Conservation (phyloP, 345 rosid genomes). For the Eucalyptus polybractea region DNA sequence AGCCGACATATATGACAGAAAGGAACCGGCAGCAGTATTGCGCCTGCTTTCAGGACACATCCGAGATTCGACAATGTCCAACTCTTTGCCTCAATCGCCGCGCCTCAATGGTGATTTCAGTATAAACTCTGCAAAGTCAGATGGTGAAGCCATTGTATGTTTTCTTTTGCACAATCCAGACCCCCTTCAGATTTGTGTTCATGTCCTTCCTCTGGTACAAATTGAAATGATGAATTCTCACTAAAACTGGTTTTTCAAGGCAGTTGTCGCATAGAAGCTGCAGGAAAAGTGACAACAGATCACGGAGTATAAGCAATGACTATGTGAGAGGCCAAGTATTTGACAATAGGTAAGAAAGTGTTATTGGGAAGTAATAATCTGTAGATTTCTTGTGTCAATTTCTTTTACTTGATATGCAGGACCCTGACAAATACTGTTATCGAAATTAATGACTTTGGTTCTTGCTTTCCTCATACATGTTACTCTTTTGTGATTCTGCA, state of each 20-base stretch:
- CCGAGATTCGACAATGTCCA: constrained; percentile 1
- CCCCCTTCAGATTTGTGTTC: not conserved
- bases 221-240: not conserved
- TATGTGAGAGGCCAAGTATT: constrained; percentile 3
- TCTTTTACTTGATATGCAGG: not conserved
- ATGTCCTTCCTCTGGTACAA: not conserved
- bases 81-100: constrained; percentile 22
- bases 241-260: constrained; percentile 1
- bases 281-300: constrained; percentile 1
- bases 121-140: constrained; percentile 28
- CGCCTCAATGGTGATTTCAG: constrained; percentile 1
- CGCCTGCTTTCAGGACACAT: constrained; percentile 13
- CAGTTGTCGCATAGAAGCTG: constrained; percentile 3
- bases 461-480: not conserved
- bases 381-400: not conserved
- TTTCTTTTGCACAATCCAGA: not conserved
- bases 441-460: not conserved
- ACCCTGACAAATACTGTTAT: not conserved
- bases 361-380: not conserved
- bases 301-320: constrained; percentile 13
- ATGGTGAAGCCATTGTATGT: constrained; percentile 15
- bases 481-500: constrained; percentile 1
- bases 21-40: constrained; percentile 8
- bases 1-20: constrained; percentile 1
- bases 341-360: constrained; percentile 16